These are phyloP conservation scores for Allium fistulosum DNA, from an alignment of 106 monocot species.

Conservation along the genomic window DNA sequence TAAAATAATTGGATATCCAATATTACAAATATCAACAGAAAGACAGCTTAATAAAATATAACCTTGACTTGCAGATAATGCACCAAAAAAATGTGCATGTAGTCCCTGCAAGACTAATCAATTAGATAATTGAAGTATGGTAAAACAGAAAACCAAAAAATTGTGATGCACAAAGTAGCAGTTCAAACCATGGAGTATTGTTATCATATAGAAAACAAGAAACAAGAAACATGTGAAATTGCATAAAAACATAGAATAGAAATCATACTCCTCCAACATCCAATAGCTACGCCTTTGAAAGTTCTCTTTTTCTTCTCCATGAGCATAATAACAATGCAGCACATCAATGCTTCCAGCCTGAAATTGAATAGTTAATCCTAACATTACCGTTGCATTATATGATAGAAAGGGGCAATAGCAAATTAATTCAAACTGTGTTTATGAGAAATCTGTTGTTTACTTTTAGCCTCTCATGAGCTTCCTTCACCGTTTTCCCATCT, in stretches of 20 bases:
- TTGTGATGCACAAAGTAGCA: too few species aligned
- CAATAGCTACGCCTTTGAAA: constrained; percentile 93
- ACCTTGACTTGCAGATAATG: constrained; percentile 99
- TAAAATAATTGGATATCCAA: background rate
- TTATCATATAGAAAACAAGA: too few species aligned
- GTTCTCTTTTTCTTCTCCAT: constrained; percentile 85
- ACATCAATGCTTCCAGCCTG: constrained; percentile 93
- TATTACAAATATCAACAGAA: background rate
- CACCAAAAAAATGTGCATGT: constrained; percentile 95
- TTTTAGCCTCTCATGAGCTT: constrained; percentile 96
- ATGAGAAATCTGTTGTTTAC: constrained; percentile 17
- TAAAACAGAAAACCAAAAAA: background rate
- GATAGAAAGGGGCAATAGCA: too few species aligned
- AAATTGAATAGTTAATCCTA: background rate
- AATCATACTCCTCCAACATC: constrained; percentile 68
- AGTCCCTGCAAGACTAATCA: constrained; percentile 54
- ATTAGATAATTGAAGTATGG: background rate
- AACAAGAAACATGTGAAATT: background rate
- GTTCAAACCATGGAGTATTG: background rate
- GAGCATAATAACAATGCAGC: constrained; percentile 96
- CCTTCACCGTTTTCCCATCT: constrained; percentile 94
- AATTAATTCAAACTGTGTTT: too few species aligned
- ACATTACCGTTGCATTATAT: too few species aligned
- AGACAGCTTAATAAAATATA: constrained; percentile 4
- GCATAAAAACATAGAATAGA: background rate